Evolutionary conservation across 1,284 basidiomycete genomes (phyloP).

Genomic region (Cyathus pygmaeus): DNA sequence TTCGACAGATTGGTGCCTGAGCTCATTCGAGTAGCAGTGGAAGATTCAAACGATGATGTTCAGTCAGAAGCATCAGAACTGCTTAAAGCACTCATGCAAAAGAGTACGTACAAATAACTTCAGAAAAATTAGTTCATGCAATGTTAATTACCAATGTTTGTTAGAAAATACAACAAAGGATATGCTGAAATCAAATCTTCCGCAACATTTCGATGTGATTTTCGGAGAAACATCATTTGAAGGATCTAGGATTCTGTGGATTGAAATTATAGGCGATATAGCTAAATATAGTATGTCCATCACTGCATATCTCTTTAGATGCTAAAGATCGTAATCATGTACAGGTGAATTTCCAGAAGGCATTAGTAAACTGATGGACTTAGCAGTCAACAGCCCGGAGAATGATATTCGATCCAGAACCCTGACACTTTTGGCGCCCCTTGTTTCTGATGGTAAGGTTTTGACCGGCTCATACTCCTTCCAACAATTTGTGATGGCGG

Average conservation of each 20-base stretch:
- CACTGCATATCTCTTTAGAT: neutral
- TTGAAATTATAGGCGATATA: too few species aligned
- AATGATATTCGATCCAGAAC: neutral
- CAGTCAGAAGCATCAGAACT: neutral
- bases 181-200: too few species aligned
- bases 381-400: neutral
- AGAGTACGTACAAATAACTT: neutral
- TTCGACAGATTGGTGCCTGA: neutral
- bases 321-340: neutral
- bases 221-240: neutral
- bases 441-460: neutral
- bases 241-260: too few species aligned
- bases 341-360: neutral
- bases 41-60: neutral
- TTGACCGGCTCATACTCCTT: too few species aligned
- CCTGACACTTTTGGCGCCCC: neutral
- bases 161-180: too few species aligned
- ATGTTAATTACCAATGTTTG: too few species aligned
- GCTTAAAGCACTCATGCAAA: neutral
- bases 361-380: neutral
- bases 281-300: too few species aligned
- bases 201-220: neutral
- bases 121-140: too few species aligned
- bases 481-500: too few species aligned
- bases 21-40: neutral